Percentiles rank a stretch among this genome's conserved stretches.
Conservation (phyloP, 2,329 filamentous ascomycete genomes). For the Dactylellina leptospora region DNA sequence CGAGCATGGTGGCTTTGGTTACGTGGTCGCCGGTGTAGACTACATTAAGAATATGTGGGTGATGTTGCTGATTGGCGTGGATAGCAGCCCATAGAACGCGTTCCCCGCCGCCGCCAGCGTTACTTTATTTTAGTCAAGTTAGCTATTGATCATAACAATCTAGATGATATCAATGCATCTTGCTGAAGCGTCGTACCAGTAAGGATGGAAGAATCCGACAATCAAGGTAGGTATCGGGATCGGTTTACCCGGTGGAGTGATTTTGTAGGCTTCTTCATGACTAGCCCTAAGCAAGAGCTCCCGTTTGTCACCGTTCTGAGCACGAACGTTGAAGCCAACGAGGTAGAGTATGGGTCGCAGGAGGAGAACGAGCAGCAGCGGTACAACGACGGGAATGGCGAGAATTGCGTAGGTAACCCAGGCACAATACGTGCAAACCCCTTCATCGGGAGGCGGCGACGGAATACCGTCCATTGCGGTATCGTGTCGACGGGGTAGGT, state of each 20-base stretch:
- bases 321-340: slow-evolving; percentile 35
- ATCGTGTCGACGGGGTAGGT: background rate
- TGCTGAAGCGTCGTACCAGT: slow-evolving; percentile 76
- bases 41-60: slow-evolving; percentile 86
- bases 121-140: slow-evolving; percentile 65
- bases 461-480: slow-evolving; percentile 10
- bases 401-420: slow-evolving; percentile 24
- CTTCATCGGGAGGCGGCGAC: background rate
- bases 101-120: slow-evolving; percentile 94
- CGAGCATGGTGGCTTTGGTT: slow-evolving; percentile 80
- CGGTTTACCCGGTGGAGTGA: background rate
- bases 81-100: slow-evolving; percentile 96
- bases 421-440: slow-evolving; percentile 39
- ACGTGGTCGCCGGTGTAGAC: slow-evolving; percentile 97
- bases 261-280: slow-evolving; percentile 7
- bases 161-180: background rate
- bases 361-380: slow-evolving; percentile 26
- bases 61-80: slow-evolving; percentile 84
- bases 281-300: slow-evolving; percentile 18
- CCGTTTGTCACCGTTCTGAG: slow-evolving; percentile 38
- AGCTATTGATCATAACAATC: slow-evolving; percentile 45
- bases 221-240: slow-evolving; percentile 61
- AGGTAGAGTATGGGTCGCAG: slow-evolving; percentile 34
- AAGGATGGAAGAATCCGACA: slow-evolving; percentile 96
- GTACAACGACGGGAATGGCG: slow-evolving; percentile 25